A percentile compares a stretch with the other conserved stretches of the same genome.
phyloP scores from a whole-genome alignment of 768 basidiomycete species.

The Pleurotus cornucopiae region DNA sequence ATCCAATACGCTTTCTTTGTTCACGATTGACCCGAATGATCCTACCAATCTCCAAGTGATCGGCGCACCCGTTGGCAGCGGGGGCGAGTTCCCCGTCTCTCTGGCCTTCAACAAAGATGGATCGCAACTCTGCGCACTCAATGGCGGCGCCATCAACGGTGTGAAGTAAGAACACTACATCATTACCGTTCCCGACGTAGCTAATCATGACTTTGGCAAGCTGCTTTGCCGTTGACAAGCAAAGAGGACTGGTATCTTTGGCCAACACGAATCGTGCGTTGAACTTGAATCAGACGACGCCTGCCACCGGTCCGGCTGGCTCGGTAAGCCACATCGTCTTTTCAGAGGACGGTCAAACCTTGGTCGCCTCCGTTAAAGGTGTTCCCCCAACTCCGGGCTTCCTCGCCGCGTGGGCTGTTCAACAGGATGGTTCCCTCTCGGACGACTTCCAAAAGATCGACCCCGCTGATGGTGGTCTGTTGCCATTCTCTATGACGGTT shows the following conservation, averaged over 20 bases:
- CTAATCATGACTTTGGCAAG: constrained; percentile 16
- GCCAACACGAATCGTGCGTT: constrained; percentile 38
- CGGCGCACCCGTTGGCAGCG: constrained; percentile 38
- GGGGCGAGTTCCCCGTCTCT: constrained; percentile 50
- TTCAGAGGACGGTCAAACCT: constrained; percentile 36
- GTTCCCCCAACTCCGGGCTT: constrained; percentile 43
- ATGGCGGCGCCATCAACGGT: constrained; percentile 39
- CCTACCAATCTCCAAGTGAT: constrained; percentile 37
- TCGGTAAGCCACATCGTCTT: constrained; percentile 44
- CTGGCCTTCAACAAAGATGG: constrained; percentile 31
- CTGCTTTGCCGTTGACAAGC: constrained; percentile 40
- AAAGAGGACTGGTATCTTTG: constrained; percentile 33
- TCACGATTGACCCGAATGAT: constrained; percentile 35
- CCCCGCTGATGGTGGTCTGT: constrained; percentile 35
- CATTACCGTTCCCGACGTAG: background rate
- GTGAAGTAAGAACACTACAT: constrained; percentile 25
- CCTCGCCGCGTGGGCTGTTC: constrained; percentile 47
- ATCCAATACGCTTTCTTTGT: constrained; percentile 40
- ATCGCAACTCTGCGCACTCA: constrained; percentile 33
- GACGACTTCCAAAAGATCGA: constrained; percentile 30
- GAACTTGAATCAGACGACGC: constrained; percentile 46
- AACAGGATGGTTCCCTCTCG: constrained; percentile 38
- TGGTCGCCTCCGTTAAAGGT: constrained; percentile 48
- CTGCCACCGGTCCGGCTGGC: constrained; percentile 43
- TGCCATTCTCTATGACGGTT: constrained; percentile 45